phyloP scores from a whole-genome alignment of 2,329 filamentous ascomycete species.

The Hypoxylon sp. region DNA sequence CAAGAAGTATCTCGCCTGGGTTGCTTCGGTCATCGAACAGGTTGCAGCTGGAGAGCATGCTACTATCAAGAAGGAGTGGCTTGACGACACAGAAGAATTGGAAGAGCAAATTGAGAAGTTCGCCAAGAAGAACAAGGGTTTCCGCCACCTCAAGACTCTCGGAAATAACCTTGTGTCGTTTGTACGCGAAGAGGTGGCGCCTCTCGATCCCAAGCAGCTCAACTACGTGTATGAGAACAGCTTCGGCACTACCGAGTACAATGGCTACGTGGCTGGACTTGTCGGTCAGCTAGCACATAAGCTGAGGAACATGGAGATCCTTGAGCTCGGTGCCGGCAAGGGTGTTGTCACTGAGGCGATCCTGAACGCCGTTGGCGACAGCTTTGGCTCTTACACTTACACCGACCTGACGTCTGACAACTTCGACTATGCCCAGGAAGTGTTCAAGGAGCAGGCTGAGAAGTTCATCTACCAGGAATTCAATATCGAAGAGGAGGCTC shows the following conservation, averaged over 20 bases:
- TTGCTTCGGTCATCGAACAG: slow-evolving; percentile 9
- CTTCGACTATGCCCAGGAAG: slow-evolving; percentile 53
- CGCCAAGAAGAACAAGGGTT: slow-evolving; percentile 8
- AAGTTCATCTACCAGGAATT: slow-evolving; percentile 53
- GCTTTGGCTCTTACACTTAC: slow-evolving; percentile 58
- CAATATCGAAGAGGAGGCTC: slow-evolving; percentile 51
- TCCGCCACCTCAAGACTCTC: slow-evolving; percentile 10
- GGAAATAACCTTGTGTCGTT: slow-evolving; percentile 16
- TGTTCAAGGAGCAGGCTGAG: slow-evolving; percentile 47
- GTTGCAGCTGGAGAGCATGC: slow-evolving; percentile 39
- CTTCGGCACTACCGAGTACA: slow-evolving; percentile 18
- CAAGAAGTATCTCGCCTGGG: slow-evolving; percentile 19
- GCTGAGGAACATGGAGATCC: slow-evolving; percentile 23
- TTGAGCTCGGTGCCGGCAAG: slow-evolving; percentile 48
- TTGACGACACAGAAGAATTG: slow-evolving; percentile 28
- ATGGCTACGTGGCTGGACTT: slow-evolving; percentile 10
- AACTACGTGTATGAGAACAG: slow-evolving; percentile 14
- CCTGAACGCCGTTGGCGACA: slow-evolving; percentile 50
- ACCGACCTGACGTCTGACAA: slow-evolving; percentile 59
- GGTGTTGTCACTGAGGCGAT: slow-evolving; percentile 56
- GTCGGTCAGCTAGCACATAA: slow-evolving; percentile 16
- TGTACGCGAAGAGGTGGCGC: slow-evolving; percentile 11
- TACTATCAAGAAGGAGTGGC: slow-evolving; percentile 30
- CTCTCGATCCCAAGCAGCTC: slow-evolving; percentile 9
- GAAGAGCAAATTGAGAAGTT: slow-evolving; percentile 15